Evolutionary conservation across 106 monocot genomes (phyloP), one percentile per base, ranked within the genome.

Genomic region (Dendrobium huoshanense): DNA sequence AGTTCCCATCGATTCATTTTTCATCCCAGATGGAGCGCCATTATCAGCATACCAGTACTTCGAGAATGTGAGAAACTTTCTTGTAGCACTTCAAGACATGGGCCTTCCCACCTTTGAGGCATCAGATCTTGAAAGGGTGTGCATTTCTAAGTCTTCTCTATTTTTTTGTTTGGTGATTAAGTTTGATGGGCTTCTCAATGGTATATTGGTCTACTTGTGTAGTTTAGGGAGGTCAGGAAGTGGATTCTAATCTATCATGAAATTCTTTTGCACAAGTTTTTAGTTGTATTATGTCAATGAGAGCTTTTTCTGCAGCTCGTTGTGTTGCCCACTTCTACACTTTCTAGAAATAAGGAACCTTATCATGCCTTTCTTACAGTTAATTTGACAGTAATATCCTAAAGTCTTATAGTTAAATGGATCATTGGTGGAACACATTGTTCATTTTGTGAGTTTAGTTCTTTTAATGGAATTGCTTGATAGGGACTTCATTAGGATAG

Each of bases 71-170:
- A 87, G 92, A 82, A 95, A 92, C 79, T 95, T 89, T 29, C 91
- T 92, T 75, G 91, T 86, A 68, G 81, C 84, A 11, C 73, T 92
- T 11, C 79, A 91, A 64, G 85, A 88, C 40, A 82, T 91, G 81
- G 90, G 92, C 5, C 78, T 95, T 79, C 92, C 95, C n/a, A 89
- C 92, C 77, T 95, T 95, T 84, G 95, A 91, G 84, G 90, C 92
- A 61, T 95, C 91, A 54, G 92, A 95, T 92, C 78, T 95, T 5
- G 90, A 88, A 77, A 77, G 86, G 92, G 95, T 90, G 16, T 6
- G 67, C 27, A n/a, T 51, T 79, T 11, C 17, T 49, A 4, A 49
- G 10, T 27, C 41, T 76, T 49, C 6, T 48, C 11, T 20, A 25
- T 49, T 45, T 72, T 27, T 70, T 15, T 15, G 13, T 70, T 70